These are phyloP conservation scores for Alternaria consortialis DNA, from an alignment of 2,329 filamentous ascomycete genomes.

Conservation along the genomic window DNA sequence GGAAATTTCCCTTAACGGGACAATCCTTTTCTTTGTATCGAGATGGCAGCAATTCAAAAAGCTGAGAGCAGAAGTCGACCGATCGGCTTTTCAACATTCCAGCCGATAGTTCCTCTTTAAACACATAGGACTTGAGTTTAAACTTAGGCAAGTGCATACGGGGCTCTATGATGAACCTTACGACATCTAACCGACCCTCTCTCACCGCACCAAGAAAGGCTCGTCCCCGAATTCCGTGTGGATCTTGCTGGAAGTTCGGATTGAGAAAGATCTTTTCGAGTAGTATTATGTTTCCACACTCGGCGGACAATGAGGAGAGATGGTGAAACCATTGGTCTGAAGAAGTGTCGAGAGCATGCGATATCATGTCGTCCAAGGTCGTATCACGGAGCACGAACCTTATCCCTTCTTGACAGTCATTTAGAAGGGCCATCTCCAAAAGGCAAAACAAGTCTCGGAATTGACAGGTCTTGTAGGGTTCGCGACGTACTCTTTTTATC, in stretches of 20 bases:
- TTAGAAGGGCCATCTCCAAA: not conserved
- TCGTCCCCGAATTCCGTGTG: too few relatives aligned
- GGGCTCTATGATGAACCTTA: not conserved
- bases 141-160: not conserved
- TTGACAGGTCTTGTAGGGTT: not conserved
- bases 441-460: not conserved
- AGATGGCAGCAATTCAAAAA: not conserved
- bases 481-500: not conserved
- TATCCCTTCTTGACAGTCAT: not conserved
- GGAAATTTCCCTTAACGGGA: too few relatives aligned
- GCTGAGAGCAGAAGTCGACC: conserved; percentile 1
- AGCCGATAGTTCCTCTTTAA: not conserved
- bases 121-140: too few relatives aligned
- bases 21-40: not conserved
- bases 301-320: not conserved
- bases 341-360: not conserved
- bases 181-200: not conserved
- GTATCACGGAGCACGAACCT: not conserved
- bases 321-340: not conserved
- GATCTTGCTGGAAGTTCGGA: not conserved
- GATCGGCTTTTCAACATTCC: conserved; percentile 1
- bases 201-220: not conserved
- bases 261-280: not conserved
- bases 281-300: not conserved
- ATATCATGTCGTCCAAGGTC: not conserved